phyloP scores from a whole-genome alignment of 2,329 filamentous ascomycete species.

The Penicillium occitanis region DNA sequence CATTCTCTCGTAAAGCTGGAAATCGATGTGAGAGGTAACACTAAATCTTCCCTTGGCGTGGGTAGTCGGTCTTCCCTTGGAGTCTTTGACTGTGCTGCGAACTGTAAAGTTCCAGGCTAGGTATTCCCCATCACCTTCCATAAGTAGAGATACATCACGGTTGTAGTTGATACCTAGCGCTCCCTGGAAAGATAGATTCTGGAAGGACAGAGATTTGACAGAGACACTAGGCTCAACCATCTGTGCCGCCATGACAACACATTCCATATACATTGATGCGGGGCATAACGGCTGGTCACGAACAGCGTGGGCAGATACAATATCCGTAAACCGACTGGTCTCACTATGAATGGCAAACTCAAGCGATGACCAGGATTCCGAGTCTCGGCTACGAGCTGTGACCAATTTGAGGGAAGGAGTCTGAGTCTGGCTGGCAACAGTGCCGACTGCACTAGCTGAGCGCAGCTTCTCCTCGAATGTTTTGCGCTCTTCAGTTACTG shows the following conservation, averaged over 20 bases:
- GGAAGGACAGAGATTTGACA: slow-evolving; percentile 14
- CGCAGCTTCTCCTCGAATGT: neutral
- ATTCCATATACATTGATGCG: slow-evolving; percentile 21
- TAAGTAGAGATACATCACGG: slow-evolving; percentile 10
- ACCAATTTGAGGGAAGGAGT: slow-evolving; percentile 4
- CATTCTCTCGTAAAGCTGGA: slow-evolving; percentile 20
- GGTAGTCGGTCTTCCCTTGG: slow-evolving; percentile 5
- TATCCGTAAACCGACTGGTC: slow-evolving; percentile 17
- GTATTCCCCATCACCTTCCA: slow-evolving; percentile 19
- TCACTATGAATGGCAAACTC: slow-evolving; percentile 16
- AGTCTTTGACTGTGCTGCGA: slow-evolving; percentile 4
- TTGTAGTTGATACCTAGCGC: slow-evolving; percentile 18
- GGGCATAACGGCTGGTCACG: slow-evolving; percentile 16
- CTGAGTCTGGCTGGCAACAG: neutral
- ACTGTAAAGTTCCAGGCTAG: slow-evolving; percentile 19
- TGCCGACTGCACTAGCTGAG: neutral
- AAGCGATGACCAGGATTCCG: slow-evolving; percentile 17
- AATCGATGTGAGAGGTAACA: slow-evolving; percentile 8
- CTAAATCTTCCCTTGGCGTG: slow-evolving; percentile 18
- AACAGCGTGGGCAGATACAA: slow-evolving; percentile 19
- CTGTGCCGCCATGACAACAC: slow-evolving; percentile 19
- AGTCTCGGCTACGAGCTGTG: slow-evolving; percentile 15
- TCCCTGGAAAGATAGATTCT: slow-evolving; percentile 17
- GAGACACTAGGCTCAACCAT: slow-evolving; percentile 17
- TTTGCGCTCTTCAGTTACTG: slow-evolving; percentile 15